A percentile compares a stretch with the other conserved stretches of the same genome.
Conservation (phyloP, 2,329 filamentous ascomycete genomes). For the Diaporthe citriasiana region DNA sequence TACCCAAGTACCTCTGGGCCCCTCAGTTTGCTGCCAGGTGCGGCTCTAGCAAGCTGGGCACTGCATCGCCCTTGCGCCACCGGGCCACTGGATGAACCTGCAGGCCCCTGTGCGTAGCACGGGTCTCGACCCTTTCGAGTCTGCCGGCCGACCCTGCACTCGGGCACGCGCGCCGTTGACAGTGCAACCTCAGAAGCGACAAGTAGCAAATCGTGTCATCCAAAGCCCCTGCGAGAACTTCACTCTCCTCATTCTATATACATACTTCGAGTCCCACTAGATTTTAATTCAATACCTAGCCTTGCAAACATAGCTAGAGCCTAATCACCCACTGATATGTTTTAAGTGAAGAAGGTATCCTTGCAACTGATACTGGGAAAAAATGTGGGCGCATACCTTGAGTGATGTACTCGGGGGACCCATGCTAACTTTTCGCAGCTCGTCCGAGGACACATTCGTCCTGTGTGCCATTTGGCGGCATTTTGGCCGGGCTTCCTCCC, state of each 20-base stretch:
- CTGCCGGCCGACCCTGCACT: slow-evolving; percentile 4
- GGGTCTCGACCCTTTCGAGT: slow-evolving; percentile 5
- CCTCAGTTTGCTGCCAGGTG: not conserved
- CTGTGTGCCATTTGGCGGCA: not conserved
- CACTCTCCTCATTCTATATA: slow-evolving; percentile 23
- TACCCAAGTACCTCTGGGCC: not conserved
- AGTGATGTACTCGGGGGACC: not conserved
- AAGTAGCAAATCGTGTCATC: slow-evolving; percentile 21
- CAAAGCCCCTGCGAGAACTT: not conserved
- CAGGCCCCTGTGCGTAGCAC: not conserved
- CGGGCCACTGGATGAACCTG: not conserved
- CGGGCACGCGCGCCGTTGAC: slow-evolving; percentile 26
- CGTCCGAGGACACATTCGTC: not conserved
- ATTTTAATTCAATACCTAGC: not conserved
- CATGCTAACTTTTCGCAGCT: slow-evolving; percentile 31
- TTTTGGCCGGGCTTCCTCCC: too few species aligned
- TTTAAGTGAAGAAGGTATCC: slow-evolving; percentile 13
- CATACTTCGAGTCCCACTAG: not conserved
- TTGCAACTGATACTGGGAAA: not conserved
- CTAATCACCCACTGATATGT: not conserved
- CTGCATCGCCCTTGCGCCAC: not conserved
- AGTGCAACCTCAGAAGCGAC: slow-evolving; percentile 24
- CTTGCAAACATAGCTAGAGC: not conserved
- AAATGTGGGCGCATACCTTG: slow-evolving; percentile 1
- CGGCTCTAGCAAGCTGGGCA: slow-evolving; percentile 26